Evolutionary conservation across 2,329 filamentous ascomycete genomes (phyloP).

Genomic region (Thielaviopsis euricoi): DNA sequence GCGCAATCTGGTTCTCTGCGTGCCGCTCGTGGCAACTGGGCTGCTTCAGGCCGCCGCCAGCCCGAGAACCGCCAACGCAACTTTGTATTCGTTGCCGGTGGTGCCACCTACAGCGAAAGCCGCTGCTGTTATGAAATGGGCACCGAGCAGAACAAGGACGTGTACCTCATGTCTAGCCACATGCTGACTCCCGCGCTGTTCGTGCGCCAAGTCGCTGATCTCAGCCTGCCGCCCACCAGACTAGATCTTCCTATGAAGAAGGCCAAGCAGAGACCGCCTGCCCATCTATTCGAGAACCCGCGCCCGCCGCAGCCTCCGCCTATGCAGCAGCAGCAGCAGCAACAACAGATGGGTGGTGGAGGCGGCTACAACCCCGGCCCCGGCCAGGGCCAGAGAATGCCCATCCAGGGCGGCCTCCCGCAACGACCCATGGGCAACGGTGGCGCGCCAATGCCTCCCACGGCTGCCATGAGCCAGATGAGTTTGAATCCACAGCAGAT

Average conservation of each 20-base stretch:
- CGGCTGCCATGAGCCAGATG: constrained; percentile 9
- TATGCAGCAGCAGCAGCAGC: constrained; percentile 2
- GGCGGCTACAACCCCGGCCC: background rate
- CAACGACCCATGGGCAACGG: background rate
- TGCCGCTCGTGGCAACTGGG: constrained; percentile 90
- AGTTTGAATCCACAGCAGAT: constrained; percentile 3
- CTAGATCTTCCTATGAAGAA: constrained; percentile 70
- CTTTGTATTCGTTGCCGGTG: constrained; percentile 88
- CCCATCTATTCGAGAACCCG: constrained; percentile 62
- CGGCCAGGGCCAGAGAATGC: background rate
- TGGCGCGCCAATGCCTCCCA: background rate
- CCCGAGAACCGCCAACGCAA: constrained; percentile 73
- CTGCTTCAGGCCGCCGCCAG: constrained; percentile 57
- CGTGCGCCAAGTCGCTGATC: constrained; percentile 64
- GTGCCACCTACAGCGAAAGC: constrained; percentile 83
- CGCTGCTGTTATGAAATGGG: constrained; percentile 80
- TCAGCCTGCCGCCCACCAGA: constrained; percentile 56
- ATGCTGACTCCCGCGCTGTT: constrained; percentile 82
- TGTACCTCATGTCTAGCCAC: constrained; percentile 81
- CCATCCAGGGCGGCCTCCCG: background rate
- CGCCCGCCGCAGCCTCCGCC: constrained; percentile 5
- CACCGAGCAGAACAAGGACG: constrained; percentile 53
- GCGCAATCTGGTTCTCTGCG: constrained; percentile 60
- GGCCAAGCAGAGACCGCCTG: constrained; percentile 66
- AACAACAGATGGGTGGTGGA: background rate